Evolutionary conservation across 352 stramenopile species (phyloP).

Genomic region (Phytophthora cryptogea): DNA sequence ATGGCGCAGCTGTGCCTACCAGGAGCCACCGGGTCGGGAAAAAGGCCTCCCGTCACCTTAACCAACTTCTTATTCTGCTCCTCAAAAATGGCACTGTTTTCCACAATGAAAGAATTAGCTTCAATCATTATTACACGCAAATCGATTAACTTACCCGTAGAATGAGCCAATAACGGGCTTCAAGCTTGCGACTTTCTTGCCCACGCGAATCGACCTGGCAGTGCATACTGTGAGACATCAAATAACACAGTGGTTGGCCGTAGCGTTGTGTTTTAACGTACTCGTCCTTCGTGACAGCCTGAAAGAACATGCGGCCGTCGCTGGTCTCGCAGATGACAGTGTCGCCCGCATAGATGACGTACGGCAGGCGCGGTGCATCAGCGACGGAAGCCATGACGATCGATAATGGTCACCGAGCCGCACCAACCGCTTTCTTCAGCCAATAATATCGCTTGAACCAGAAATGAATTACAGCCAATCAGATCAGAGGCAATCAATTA

Average conservation of each 20-base stretch:
- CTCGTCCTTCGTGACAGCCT: conserved; percentile 73
- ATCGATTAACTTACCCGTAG: conserved; percentile 52
- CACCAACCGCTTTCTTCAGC: conserved; percentile 12
- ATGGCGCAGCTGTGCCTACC: conserved; percentile 30
- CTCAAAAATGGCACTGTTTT: conserved; percentile 75
- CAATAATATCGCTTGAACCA: conserved; percentile 9
- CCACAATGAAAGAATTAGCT: conserved; percentile 3
- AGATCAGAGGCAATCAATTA: background rate
- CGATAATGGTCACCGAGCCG: conserved; percentile 11
- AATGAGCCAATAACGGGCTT: conserved; percentile 73
- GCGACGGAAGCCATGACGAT: conserved; percentile 2
- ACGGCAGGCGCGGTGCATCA: conserved; percentile 39
- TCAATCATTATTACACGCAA: background rate
- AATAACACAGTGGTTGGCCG: conserved; percentile 4
- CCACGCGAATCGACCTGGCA: conserved; percentile 67
- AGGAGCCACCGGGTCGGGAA: conserved; percentile 80
- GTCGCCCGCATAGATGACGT: conserved; percentile 87
- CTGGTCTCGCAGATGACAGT: conserved; percentile 89
- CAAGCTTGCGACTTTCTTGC: conserved; percentile 77
- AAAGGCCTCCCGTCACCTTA: conserved; percentile 70
- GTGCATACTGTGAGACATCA: background rate
- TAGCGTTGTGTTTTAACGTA: conserved; percentile 28
- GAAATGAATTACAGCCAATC: conserved; percentile 9
- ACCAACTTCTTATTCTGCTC: conserved; percentile 85
- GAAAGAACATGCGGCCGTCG: conserved; percentile 87